These are phyloP conservation scores for Fraxinus xanthoxyloides DNA, from an alignment of 305 asterid species.

Conservation along the genomic window DNA sequence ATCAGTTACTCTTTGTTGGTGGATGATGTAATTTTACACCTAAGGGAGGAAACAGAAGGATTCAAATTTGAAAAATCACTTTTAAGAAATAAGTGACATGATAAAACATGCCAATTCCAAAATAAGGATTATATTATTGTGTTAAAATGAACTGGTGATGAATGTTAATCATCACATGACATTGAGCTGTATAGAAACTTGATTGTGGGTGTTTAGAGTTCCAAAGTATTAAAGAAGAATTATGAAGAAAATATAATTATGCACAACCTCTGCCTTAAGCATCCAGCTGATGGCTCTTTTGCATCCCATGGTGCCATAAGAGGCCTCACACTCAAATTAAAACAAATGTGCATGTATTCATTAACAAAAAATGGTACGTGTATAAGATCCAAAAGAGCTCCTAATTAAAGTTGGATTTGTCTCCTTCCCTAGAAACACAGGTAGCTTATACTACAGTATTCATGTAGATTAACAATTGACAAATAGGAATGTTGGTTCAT, in stretches of 20 bases:
- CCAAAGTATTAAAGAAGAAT: not conserved
- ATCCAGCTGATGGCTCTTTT: not conserved
- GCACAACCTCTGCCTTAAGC: not conserved
- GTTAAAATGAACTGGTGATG: not conserved
- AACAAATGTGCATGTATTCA: not conserved
- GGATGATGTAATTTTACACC: constrained; percentile 1
- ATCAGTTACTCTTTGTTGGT: not conserved
- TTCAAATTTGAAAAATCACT: not conserved
- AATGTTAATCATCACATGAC: not conserved
- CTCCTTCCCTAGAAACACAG: not conserved
- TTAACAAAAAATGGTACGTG: not conserved
- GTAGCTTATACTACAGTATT: not conserved
- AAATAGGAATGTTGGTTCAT: not conserved
- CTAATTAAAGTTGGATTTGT: not conserved
- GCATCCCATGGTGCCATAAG: not conserved
- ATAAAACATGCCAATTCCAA: not conserved
- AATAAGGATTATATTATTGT: constrained; percentile 2
- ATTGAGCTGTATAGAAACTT: not conserved
- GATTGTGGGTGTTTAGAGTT: not conserved
- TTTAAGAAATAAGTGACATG: not conserved
- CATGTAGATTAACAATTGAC: not conserved
- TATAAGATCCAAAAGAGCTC: not conserved
- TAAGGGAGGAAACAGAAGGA: not conserved
- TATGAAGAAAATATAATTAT: not conserved
- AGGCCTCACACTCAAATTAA: not conserved